A percentile compares a stretch with the other conserved stretches of the same genome.
Evolutionary conservation across 2,329 filamentous ascomycete species (phyloP).

Genomic region (Bipolaris zeicola): DNA sequence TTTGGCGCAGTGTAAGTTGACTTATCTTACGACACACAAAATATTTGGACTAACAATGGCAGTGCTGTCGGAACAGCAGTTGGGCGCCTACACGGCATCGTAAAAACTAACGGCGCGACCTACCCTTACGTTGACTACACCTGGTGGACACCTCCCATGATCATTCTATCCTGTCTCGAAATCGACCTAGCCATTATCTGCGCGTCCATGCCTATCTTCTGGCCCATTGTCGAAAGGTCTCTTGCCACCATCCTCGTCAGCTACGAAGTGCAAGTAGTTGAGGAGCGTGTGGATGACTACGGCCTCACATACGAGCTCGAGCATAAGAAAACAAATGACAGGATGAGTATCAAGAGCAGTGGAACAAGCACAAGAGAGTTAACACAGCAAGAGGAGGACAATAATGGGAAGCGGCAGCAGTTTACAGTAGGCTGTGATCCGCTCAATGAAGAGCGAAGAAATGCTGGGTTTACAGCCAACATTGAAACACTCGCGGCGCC

Average conservation of each 20-base stretch:
- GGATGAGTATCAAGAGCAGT: constrained; percentile 32
- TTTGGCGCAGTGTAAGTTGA: constrained; percentile 41
- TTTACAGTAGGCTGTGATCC: constrained; percentile 37
- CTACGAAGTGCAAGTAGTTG: constrained; percentile 41
- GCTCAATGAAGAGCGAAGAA: constrained; percentile 19
- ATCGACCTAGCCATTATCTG: constrained; percentile 43
- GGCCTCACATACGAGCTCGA: constrained; percentile 39
- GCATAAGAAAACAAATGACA: constrained; percentile 20
- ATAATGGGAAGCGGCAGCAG: constrained; percentile 19
- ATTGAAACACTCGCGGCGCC: constrained; percentile 26
- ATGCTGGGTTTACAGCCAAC: constrained; percentile 25
- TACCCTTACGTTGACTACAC: constrained; percentile 43
- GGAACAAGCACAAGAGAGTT: constrained; percentile 30
- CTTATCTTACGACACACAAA: no score
- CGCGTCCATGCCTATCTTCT: constrained; percentile 46
- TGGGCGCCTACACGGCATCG: constrained; percentile 40
- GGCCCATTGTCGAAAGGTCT: constrained; percentile 39
- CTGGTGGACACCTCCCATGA: constrained; percentile 34
- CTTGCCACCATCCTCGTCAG: constrained; percentile 41
- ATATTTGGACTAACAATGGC: constrained; percentile 12
- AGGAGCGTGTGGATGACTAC: constrained; percentile 31
- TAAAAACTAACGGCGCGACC: constrained; percentile 34
- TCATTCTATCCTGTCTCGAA: constrained; percentile 40
- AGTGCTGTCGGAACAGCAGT: constrained; percentile 41
- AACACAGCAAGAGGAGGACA: constrained; percentile 19